Evolutionary conservation across 202 grass and related monocot genomes (phyloP).

Genomic region (Eragrostis tef): DNA sequence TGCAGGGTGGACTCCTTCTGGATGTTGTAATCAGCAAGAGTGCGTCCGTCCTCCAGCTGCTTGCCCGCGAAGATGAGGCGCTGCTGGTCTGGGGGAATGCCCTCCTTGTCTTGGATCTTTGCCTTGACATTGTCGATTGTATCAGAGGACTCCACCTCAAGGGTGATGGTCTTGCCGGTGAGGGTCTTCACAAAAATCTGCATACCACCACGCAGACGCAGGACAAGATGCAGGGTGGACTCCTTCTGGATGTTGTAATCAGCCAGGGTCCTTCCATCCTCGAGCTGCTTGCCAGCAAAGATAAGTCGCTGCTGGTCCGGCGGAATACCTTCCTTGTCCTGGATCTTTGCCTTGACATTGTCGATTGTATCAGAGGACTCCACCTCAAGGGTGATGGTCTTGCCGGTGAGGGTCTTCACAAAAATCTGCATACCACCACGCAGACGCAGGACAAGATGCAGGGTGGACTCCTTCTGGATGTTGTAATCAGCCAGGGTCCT

Average conservation of each 20-base stretch:
- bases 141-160: slow-evolving; percentile 47
- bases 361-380: slow-evolving; percentile 69
- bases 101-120: slow-evolving; percentile 82
- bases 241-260: slow-evolving; percentile 82
- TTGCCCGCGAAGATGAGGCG: slow-evolving; percentile 80
- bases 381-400: slow-evolving; percentile 75
- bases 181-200: slow-evolving; percentile 87
- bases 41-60: slow-evolving; percentile 73
- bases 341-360: slow-evolving; percentile 71
- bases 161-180: slow-evolving; percentile 76
- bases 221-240: slow-evolving; percentile 79
- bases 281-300: slow-evolving; percentile 67
- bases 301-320: slow-evolving; percentile 71
- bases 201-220: slow-evolving; percentile 62
- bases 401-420: slow-evolving; percentile 72
- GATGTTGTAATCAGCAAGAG: slow-evolving; percentile 70
- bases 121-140: slow-evolving; percentile 72
- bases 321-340: slow-evolving; percentile 74
- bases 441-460: too few relatives aligned
- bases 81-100: slow-evolving; percentile 83
- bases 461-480: too few relatives aligned
- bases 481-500: too few relatives aligned
- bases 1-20: slow-evolving; percentile 84
- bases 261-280: slow-evolving; percentile 67
- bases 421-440: background rate